Conservation (phyloP, 1,284 basidiomycete species). For the Flammula alnicola region DNA sequence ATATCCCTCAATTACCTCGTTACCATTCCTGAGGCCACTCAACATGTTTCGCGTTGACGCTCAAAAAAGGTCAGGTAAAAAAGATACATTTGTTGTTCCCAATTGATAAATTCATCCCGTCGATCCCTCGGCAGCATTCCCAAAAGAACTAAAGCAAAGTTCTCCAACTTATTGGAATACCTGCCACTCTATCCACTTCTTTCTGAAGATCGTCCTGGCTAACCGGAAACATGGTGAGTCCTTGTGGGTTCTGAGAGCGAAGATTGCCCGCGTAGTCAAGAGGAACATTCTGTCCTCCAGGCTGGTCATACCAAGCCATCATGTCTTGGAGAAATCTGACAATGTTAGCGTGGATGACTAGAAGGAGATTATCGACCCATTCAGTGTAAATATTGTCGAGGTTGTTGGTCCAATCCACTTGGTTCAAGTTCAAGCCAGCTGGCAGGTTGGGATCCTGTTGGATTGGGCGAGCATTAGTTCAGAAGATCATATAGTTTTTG, state of each 20-base stretch:
- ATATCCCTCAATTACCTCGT: too few species aligned
- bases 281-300: slow-evolving; percentile 1
- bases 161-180: not conserved
- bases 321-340: slow-evolving; percentile 1
- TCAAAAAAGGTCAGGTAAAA: too few species aligned
- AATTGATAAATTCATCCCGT: too few species aligned
- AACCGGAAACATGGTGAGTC: not conserved
- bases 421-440: not conserved
- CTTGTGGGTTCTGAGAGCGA: not conserved
- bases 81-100: too few species aligned
- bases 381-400: not conserved
- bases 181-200: slow-evolving; percentile 15
- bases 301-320: slow-evolving; percentile 1
- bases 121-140: too few species aligned
- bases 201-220: slow-evolving; percentile 13
- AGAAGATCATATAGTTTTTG: too few species aligned
- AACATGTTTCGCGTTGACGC: too few species aligned
- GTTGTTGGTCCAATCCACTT: not conserved
- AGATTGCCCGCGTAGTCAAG: slow-evolving; percentile 5
- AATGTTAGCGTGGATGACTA: slow-evolving; percentile 3
- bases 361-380: slow-evolving; percentile 2
- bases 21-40: too few species aligned
- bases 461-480: not conserved
- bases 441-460: slow-evolving; percentile 7
- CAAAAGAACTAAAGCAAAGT: not conserved